These are phyloP conservation scores for Rhodofomes roseus DNA, from an alignment of 1,284 basidiomycete genomes.

Conservation along the genomic window DNA sequence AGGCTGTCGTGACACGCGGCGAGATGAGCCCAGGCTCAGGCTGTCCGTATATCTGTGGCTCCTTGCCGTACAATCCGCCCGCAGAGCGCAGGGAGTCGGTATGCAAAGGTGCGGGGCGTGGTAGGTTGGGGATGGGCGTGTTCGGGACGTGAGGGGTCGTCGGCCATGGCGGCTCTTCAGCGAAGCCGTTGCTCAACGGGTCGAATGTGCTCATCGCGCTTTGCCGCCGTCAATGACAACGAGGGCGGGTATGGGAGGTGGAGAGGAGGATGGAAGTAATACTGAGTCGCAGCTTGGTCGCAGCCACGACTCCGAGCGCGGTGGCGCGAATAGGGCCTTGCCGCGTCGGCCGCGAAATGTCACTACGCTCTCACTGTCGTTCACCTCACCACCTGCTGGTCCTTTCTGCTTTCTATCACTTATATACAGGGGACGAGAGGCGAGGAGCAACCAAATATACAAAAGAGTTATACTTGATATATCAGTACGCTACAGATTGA, in stretches of 20 bases:
- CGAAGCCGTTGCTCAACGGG: slow-evolving; percentile 34
- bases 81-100: slow-evolving; percentile 40
- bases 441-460: too few species aligned
- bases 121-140: slow-evolving; percentile 38
- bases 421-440: too few species aligned
- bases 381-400: too few species aligned
- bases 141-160: slow-evolving; percentile 39
- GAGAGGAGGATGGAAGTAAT: slow-evolving; percentile 1
- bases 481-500: neutral
- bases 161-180: slow-evolving; percentile 39
- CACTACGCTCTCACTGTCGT: neutral
- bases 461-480: too few species aligned
- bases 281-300: neutral
- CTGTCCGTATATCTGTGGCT: slow-evolving; percentile 80
- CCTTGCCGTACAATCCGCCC: slow-evolving; percentile 61
- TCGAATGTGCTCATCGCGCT: slow-evolving; percentile 32
- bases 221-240: neutral
- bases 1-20: slow-evolving; percentile 55
- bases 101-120: slow-evolving; percentile 32
- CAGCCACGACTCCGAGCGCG: neutral
- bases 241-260: neutral
- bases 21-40: slow-evolving; percentile 78
- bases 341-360: neutral
- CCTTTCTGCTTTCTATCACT: too few species aligned
- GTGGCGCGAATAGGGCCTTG: neutral